Percentiles rank a stretch among this genome's conserved stretches.
Evolutionary conservation across 2,329 filamentous ascomycete species (phyloP).

Genomic region (Tolypocladium tundrense): DNA sequence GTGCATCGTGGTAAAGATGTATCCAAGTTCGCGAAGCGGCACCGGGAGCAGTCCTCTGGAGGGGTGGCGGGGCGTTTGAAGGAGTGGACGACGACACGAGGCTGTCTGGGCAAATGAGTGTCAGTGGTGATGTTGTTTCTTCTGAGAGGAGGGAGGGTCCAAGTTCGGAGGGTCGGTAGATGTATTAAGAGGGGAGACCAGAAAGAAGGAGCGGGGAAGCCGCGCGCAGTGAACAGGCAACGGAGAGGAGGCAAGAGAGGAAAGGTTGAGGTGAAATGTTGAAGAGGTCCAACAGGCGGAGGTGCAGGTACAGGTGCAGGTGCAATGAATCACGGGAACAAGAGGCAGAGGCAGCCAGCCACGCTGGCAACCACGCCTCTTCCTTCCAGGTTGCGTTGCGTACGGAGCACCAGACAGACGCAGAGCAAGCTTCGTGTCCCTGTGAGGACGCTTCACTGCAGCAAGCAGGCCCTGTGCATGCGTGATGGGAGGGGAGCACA

Average conservation of each 20-base stretch:
- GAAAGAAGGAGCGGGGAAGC: not conserved
- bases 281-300: not conserved
- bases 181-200: not conserved
- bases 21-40: conserved; percentile 12
- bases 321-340: not conserved
- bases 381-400: not conserved
- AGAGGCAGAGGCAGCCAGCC: not conserved
- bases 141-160: not conserved
- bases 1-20: conserved; percentile 19
- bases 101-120: conserved; percentile 18
- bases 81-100: conserved; percentile 24
- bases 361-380: not conserved
- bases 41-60: conserved; percentile 5
- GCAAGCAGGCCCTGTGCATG: not conserved
- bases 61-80: conserved; percentile 8
- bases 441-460: not conserved
- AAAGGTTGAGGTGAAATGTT: not conserved
- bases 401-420: no score
- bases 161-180: not conserved
- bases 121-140: conserved; percentile 5
- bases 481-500: not conserved
- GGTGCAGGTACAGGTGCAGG: not conserved
- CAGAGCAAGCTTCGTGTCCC: not conserved
- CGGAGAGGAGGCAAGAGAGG: not conserved
- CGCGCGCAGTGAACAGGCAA: not conserved